phyloP scores from a whole-genome alignment of 371 early-diverging fungal species.

The Zancudomyces culisetae region DNA sequence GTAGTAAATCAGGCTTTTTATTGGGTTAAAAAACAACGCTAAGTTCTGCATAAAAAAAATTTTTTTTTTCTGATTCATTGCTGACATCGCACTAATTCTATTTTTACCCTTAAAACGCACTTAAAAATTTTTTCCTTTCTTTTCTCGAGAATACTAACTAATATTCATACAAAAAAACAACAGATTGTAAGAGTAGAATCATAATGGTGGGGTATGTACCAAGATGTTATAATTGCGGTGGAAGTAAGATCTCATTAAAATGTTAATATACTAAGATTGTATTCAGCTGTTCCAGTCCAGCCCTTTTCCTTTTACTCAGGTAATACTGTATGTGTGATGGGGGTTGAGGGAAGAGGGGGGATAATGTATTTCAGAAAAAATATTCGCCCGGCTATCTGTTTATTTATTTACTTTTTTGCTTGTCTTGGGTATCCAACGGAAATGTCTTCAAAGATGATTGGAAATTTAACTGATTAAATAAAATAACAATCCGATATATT shows the following conservation, averaged over 20 bases:
- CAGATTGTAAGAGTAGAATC: neutral
- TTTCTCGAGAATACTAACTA: neutral
- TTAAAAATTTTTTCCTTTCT: too few relatives aligned
- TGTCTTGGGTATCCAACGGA: neutral
- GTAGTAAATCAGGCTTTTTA: neutral
- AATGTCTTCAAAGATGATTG: neutral
- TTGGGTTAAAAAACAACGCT: neutral
- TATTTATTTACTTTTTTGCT: neutral
- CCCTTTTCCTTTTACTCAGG: neutral
- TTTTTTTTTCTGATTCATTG: neutral
- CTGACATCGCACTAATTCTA: too few relatives aligned
- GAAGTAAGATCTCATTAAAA: neutral
- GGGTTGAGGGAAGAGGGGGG: neutral
- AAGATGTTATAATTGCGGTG: slow-evolving; percentile 1
- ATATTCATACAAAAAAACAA: neutral
- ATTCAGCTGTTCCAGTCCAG: neutral
- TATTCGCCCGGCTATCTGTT: neutral
- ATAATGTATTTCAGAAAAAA: neutral
- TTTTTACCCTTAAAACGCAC: too few relatives aligned
- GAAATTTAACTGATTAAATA: neutral
- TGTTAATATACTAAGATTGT: neutral
- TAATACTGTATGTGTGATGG: neutral
- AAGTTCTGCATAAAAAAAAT: neutral
- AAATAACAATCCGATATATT: neutral
- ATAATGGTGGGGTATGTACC: neutral